Evolutionary conservation across 225 moss, liverwort and hornwort species (phyloP).

Genomic region (Ulota crispa): DNA sequence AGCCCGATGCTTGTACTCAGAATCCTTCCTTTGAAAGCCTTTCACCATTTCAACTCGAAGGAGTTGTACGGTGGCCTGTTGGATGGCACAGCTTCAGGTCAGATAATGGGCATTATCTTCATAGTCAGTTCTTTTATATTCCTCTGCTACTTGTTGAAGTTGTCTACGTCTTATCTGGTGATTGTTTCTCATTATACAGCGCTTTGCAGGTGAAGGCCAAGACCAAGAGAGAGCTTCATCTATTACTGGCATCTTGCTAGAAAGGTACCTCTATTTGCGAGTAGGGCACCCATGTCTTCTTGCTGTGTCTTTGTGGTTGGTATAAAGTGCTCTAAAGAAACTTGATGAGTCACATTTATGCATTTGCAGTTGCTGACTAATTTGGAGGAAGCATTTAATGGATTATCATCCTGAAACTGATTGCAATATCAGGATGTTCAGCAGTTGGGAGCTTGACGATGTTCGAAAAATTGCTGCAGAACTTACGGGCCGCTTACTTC

Average conservation of each 20-base stretch:
- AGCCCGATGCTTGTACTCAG: conserved; percentile 90
- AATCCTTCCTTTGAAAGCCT: conserved; percentile 81
- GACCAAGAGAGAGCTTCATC: conserved; percentile 24
- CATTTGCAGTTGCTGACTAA: conserved; percentile 10
- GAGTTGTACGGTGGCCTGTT: conserved; percentile 59
- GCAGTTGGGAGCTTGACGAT: conserved; percentile 86
- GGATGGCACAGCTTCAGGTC: conserved; percentile 44
- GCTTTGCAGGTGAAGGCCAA: conserved; percentile 32
- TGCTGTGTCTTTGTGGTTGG: conserved; percentile 9
- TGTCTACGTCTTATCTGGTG: conserved; percentile 2
- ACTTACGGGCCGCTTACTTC: conserved; percentile 86
- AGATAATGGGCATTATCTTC: conserved; percentile 10
- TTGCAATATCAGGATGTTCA: conserved; percentile 58
- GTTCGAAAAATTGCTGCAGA: conserved; percentile 97
- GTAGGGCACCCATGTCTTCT: background rate
- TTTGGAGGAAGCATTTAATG: background rate
- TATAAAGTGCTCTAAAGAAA: conserved; percentile 1
- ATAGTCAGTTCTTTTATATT: conserved; percentile 1
- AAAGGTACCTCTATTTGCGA: conserved; percentile 50
- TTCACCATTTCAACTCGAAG: conserved; percentile 42
- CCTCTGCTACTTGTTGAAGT: conserved; percentile 22
- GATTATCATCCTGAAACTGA: conserved; percentile 10
- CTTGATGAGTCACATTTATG: background rate
- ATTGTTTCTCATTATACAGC: conserved; percentile 19
- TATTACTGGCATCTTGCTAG: conserved; percentile 54